Conservation (phyloP, 139 green algal species). For the Coccomyxa sp. region DNA sequence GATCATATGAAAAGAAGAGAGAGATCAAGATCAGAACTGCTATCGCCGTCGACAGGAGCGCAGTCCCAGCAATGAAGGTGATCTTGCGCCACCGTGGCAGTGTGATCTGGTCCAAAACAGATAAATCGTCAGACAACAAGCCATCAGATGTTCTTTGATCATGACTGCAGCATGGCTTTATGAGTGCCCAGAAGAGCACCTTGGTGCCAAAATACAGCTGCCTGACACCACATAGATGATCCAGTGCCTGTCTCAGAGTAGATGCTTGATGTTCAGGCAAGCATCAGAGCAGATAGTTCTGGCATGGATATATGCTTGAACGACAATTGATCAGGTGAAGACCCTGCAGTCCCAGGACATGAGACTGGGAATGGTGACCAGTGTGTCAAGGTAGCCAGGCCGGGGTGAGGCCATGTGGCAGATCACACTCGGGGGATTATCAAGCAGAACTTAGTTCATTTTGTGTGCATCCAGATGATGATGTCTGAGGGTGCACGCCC, state of each 20-base stretch:
- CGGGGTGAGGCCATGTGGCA: neutral
- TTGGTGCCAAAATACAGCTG: neutral
- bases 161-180: neutral
- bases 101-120: neutral
- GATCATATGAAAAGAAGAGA: neutral
- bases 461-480: neutral
- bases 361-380: no score
- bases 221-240: neutral
- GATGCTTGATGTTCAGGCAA: no score
- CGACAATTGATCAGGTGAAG: neutral
- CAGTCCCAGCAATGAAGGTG: neutral
- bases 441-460: no score
- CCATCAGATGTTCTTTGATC: neutral
- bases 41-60: neutral
- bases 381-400: neutral
- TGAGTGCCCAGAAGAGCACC: no score
- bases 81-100: neutral
- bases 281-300: no score
- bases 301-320: neutral
- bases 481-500: neutral
- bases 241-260: neutral
- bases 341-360: no score
- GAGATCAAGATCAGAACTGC: neutral
- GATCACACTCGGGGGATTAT: neutral
- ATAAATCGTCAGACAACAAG: neutral